Conservation (phyloP, 2,329 filamentous ascomycete species). For the Onygenales sp. region DNA sequence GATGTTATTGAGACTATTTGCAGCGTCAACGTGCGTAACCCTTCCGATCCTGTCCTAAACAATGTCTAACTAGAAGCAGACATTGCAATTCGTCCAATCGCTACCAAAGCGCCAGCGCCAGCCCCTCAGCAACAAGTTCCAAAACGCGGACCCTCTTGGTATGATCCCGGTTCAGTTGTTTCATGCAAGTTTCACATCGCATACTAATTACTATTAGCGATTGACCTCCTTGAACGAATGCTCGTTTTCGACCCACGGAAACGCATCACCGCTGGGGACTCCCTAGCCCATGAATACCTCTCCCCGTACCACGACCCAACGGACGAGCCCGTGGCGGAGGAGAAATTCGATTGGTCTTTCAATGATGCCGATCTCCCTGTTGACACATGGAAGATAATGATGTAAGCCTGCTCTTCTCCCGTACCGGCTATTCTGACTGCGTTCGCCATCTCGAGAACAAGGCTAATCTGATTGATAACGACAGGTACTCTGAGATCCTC, state of each 20-base stretch:
- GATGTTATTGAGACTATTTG: slow-evolving; percentile 98
- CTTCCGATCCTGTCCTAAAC: background rate
- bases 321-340: slow-evolving; percentile 88
- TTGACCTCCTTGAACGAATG: slow-evolving; percentile 92
- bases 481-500: slow-evolving; percentile 95
- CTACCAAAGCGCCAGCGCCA: slow-evolving; percentile 89
- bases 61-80: slow-evolving; percentile 44
- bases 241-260: slow-evolving; percentile 98
- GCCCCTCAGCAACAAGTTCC: slow-evolving; percentile 80
- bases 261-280: slow-evolving; percentile 77
- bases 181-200: slow-evolving; percentile 5
- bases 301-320: slow-evolving; percentile 94
- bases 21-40: slow-evolving; percentile 74
- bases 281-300: slow-evolving; percentile 85
- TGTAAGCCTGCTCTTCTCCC: slow-evolving; percentile 50
- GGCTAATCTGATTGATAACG: slow-evolving; percentile 7
- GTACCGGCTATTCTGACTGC: background rate
- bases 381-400: slow-evolving; percentile 99
- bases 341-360: slow-evolving; percentile 99
- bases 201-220: slow-evolving; percentile 45
- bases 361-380: slow-evolving; percentile 96
- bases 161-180: slow-evolving; percentile 21
- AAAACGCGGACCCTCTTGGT: slow-evolving; percentile 83
- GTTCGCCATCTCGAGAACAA: background rate
- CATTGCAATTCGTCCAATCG: slow-evolving; percentile 92